Evolutionary conservation across 2,329 filamentous ascomycete species (phyloP), one percentile per base, ranked within the genome.

Genomic region (Clarireedia homoeocarpa): DNA sequence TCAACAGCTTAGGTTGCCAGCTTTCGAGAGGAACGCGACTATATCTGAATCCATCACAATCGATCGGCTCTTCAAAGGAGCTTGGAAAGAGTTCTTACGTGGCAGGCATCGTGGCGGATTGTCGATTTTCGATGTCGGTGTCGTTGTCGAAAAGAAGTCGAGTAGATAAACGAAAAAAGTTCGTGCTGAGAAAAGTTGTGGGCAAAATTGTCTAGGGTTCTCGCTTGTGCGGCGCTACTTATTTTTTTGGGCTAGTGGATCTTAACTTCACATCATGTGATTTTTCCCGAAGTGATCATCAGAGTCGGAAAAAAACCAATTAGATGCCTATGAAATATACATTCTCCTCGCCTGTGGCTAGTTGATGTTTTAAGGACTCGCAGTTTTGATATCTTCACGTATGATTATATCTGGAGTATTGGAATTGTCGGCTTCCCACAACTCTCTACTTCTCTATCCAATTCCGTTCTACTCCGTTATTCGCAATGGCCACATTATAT

Each of bases 21-120:
- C 84, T 55, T 55, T 55, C 53, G 83, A 89, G 84, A 87, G 84
- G 84, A 89, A 87, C 80, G 82, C 61, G 81, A 88, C 86, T 89
- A 89, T 87, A 63, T 59, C 64, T 62, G 62, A 64, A 65, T 56
- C 64, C 62, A 63, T 59, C 60, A 59, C 60, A 61, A 56, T 61
- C 60, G 61, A 62, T 65, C 59, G 62, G 50, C 61, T 63, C 58
- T 62, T 63, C 57, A 58, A 63, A 56, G 56, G 53, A 45, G 51
- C 36, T 46, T 48, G 58, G 59, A 59, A 47, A 59, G 57, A 48
- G 30, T 42, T 58, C 66, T 52, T 67, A 69, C 66, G 66, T 74
- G 60, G 73, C 66, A 64, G 78, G 73, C 80, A 83, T 84, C 73
- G 73, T 75, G 77, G 75, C 72, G 72, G 71, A 6, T 73, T 71